phyloP scores from a whole-genome alignment of 306 rosid genomes.

The Quercus parvula region DNA sequence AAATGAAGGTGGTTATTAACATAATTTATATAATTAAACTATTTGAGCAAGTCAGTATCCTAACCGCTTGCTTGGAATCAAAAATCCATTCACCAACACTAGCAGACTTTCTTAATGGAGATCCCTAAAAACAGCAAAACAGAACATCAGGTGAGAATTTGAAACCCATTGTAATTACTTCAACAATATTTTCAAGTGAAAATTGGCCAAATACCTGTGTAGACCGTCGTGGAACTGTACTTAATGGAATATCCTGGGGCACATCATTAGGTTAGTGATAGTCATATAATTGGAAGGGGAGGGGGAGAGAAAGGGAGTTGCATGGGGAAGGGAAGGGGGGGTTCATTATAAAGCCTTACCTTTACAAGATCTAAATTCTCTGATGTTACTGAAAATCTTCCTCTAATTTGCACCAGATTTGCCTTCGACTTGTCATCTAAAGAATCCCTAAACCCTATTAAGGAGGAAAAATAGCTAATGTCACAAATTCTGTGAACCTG shows the following conservation, averaged over 20 bases:
- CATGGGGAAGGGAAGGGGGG: not conserved
- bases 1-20: not conserved
- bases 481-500: constrained; percentile 13
- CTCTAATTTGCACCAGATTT: constrained; percentile 93
- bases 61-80: constrained; percentile 79
- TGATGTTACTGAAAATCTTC: constrained; percentile 95
- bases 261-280: constrained; percentile 46
- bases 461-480: constrained; percentile 22
- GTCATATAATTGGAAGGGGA: not conserved
- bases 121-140: constrained; percentile 54
- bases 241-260: constrained; percentile 86
- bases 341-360: constrained; percentile 43
- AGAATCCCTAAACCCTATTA: constrained; percentile 85
- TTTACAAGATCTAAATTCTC: constrained; percentile 95
- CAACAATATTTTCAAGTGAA: constrained; percentile 7
- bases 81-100: constrained; percentile 94
- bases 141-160: constrained; percentile 23
- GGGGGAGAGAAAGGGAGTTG: not conserved
- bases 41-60: constrained; percentile 21
- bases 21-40: not conserved
- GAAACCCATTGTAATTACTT: constrained; percentile 3
- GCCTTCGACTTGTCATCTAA: constrained; percentile 92
- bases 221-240: constrained; percentile 78
- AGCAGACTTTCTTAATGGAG: constrained; percentile 86
- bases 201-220: constrained; percentile 71